Evolutionary conservation across 306 rosid species (phyloP).

Genomic region (Castanea sativa): DNA sequence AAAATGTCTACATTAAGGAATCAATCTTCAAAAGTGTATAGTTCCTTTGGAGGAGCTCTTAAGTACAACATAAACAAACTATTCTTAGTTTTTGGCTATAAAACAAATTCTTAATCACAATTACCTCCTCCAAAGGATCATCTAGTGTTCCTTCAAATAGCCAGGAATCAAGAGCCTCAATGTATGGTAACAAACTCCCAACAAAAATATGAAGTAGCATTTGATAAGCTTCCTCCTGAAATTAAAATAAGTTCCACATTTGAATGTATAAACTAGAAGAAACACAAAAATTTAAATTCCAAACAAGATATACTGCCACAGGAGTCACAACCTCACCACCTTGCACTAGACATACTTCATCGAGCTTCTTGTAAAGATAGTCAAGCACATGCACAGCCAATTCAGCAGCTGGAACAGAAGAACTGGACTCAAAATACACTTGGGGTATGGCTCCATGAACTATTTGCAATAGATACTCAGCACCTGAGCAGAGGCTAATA

Average conservation of each 20-base stretch:
- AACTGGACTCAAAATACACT: conserved; percentile 52
- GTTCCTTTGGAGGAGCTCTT: neutral
- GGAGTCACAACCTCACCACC: conserved; percentile 88
- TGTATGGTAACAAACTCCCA: conserved; percentile 85
- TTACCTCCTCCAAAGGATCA: conserved; percentile 96
- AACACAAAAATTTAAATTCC: conserved; percentile 6
- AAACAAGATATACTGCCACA: conserved; percentile 20
- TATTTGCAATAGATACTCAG: conserved; percentile 67
- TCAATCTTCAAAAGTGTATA: neutral
- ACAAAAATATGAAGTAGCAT: conserved; percentile 78
- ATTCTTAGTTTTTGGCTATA: conserved; percentile 6
- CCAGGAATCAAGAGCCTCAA: conserved; percentile 97
- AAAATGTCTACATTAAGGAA: conserved; percentile 12
- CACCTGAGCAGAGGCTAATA: conserved; percentile 86
- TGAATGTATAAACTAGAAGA: conserved; percentile 26
- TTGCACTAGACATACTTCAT: conserved; percentile 82
- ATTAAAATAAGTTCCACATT: conserved; percentile 27
- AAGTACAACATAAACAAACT: conserved; percentile 5
- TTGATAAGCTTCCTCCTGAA: conserved; percentile 85
- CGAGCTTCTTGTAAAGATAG: conserved; percentile 75
- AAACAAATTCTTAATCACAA: conserved; percentile 20
- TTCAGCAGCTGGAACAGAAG: conserved; percentile 71
- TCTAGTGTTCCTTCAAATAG: conserved; percentile 95
- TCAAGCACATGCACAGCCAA: conserved; percentile 76
- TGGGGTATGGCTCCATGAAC: conserved; percentile 72